These are phyloP conservation scores for Vitis amurensis DNA, from an alignment of 164 flowering plant genomes.

Conservation along the genomic window DNA sequence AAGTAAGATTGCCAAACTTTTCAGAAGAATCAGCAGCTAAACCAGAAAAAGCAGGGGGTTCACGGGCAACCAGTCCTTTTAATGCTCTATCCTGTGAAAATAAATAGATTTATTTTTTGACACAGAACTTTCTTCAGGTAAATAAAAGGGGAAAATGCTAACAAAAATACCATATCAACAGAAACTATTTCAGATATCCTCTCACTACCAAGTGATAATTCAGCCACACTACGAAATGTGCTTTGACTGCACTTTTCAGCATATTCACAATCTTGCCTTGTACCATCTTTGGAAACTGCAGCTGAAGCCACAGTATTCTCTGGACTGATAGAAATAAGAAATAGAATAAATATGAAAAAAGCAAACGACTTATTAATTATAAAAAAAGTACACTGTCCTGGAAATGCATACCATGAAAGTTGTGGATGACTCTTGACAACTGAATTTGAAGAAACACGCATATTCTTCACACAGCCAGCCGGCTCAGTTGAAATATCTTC, in stretches of 20 bases:
- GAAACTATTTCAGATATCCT: conserved; percentile 27
- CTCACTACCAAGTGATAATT: conserved; percentile 58
- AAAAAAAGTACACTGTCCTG: background rate
- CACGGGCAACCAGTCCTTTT: conserved; percentile 52
- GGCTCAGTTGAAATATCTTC: conserved; percentile 33
- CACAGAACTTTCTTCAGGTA: background rate
- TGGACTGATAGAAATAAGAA: conserved; percentile 20
- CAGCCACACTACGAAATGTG: conserved; percentile 66
- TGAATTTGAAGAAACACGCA: conserved; percentile 26
- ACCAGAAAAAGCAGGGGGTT: conserved; percentile 25
- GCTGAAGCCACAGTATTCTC: conserved; percentile 22
- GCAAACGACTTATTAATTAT: background rate
- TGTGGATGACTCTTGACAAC: conserved; percentile 34
- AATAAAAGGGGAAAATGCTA: background rate
- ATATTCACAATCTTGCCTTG: conserved; percentile 25
- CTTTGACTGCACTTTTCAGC: conserved; percentile 48
- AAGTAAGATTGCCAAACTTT: conserved; percentile 19
- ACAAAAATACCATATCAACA: conserved; percentile 64
- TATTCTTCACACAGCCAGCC: conserved; percentile 24
- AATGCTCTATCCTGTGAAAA: conserved; percentile 57
- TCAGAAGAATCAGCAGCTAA: conserved; percentile 26
- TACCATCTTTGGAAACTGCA: conserved; percentile 31
- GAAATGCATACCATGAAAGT: conserved; percentile 37
- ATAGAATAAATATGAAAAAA: conserved; percentile 8
- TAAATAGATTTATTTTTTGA: background rate